Base-by-base conservation (phyloP, 2,329 filamentous ascomycete species). In the Sclerotinia minor region DNA sequence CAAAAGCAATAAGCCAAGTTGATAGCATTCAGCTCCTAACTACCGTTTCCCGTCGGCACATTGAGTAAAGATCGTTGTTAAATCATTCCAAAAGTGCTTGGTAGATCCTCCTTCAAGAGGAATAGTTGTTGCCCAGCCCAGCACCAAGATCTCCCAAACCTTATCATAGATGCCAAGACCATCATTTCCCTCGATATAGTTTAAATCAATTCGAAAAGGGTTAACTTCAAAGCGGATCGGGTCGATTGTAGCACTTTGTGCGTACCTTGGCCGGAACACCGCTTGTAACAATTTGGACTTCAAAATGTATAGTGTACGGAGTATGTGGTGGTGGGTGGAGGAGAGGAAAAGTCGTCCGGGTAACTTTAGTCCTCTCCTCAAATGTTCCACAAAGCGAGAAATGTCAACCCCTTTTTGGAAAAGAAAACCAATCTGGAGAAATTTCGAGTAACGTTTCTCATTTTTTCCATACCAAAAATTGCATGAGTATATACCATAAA, bases 81-180 rank as follows among this genome's bases (percentile, higher is more conserved):
- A 41, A 24, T 49, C 44, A 47, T 7, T 41, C 19, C 7, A 6
- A 60, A 41, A 47, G 24, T 60, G 26, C 45, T 60, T 35, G 41
- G 44, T 17, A 35, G 29, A 60, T 60, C 58, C n/a, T 60, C 21
- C 21, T 35, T 32, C 29, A 41, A 50, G 45, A 41, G 21, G 29
- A 50, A 50, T 63, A 50, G 47, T 26, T 38, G 29, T 26, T 32
- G 59, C 59, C 59, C 15, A 63, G 59, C 59, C 24, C 59, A 61
- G 47, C 32, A 63, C 59, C 59, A 63, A 63, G 59, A 50, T 50
- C 32, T 50, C 9, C 59, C 45, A 29, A 63, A 63, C 45, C 59
- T 38, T 26, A 63, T 63, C 45, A 24, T 29, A 63, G 59, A 63
- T 63, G 59, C 59, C 59, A 63, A 63, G 59, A 49, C n/a, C 21